A percentile compares a stretch with the other conserved stretches of the same genome.
Evolutionary conservation across 768 basidiomycete species (phyloP).

Genomic region (Termitomyces sp.): DNA sequence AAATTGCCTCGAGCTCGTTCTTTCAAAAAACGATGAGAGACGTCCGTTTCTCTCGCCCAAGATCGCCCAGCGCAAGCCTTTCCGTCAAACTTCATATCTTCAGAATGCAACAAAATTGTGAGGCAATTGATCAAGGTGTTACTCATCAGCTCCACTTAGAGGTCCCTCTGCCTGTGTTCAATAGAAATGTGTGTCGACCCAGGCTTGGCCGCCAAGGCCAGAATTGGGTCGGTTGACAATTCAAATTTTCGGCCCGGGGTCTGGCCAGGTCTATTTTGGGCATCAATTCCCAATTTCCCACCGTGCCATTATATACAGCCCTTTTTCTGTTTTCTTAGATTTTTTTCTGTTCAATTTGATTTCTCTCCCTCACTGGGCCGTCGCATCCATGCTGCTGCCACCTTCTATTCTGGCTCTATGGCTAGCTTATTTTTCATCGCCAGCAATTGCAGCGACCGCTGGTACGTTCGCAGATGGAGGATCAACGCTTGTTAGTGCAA

Average conservation of each 20-base stretch:
- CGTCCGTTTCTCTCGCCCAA: too few relatives aligned
- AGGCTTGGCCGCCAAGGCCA: neutral
- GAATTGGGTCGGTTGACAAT: too few relatives aligned
- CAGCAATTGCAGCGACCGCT: slow-evolving; percentile 21
- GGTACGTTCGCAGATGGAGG: slow-evolving; percentile 32
- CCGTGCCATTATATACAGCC: neutral
- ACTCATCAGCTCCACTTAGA: too few relatives aligned
- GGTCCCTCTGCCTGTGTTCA: neutral
- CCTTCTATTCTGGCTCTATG: slow-evolving; percentile 19
- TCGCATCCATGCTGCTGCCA: slow-evolving; percentile 8
- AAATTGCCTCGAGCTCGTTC: too few relatives aligned
- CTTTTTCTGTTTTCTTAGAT: neutral
- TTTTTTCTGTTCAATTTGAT: neutral
- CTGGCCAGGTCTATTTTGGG: neutral
- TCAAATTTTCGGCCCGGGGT: neutral
- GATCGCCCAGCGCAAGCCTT: too few relatives aligned
- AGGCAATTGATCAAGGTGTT: neutral
- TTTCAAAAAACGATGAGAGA: too few relatives aligned
- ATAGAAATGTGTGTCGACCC: too few relatives aligned
- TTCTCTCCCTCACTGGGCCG: neutral
- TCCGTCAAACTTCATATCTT: neutral
- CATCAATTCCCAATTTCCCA: neutral
- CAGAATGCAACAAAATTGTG: neutral
- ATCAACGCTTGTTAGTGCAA: slow-evolving; percentile 28
- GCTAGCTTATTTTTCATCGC: slow-evolving; percentile 17